Evolutionary conservation across 1,284 basidiomycete species (phyloP).

Genomic region (Cryptococcus wingfieldii): DNA sequence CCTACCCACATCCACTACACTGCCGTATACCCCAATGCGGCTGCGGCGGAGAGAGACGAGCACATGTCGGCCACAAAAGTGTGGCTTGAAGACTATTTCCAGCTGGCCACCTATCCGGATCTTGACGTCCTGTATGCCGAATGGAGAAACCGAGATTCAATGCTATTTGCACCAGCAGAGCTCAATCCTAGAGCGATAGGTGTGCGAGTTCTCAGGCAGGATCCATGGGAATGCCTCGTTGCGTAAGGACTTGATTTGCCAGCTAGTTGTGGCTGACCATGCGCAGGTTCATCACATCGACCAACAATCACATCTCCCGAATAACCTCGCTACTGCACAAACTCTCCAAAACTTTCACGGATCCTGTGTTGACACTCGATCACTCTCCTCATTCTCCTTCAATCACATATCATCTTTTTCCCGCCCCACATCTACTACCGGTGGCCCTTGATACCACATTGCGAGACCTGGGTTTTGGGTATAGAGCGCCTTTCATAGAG

Average conservation of each 20-base stretch:
- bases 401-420: constrained; percentile 74
- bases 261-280: not conserved
- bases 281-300: constrained; percentile 90
- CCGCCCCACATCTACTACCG: constrained; percentile 64
- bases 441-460: constrained; percentile 58
- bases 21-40: constrained; percentile 56
- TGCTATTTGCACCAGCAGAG: constrained; percentile 62
- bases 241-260: constrained; percentile 60
- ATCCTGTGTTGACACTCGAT: constrained; percentile 53
- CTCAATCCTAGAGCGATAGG: constrained; percentile 56
- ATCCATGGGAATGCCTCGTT: constrained; percentile 91
- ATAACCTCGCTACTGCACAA: constrained; percentile 83
- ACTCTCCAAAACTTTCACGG: constrained; percentile 64
- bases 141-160: constrained; percentile 69
- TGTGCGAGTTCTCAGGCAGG: constrained; percentile 74
- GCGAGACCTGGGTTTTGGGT: constrained; percentile 87
- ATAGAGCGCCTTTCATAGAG: constrained; percentile 86
- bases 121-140: constrained; percentile 62
- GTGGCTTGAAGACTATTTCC: constrained; percentile 87
- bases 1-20: constrained; percentile 65
- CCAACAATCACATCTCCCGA: constrained; percentile 91
- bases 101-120: constrained; percentile 53
- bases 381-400: constrained; percentile 19
- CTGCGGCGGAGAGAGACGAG: constrained; percentile 46
- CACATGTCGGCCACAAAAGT: constrained; percentile 57